A percentile compares a stretch with the other conserved stretches of the same genome.
phyloP scores from a whole-genome alignment of 768 basidiomycete genomes.

The Cystofilobasidium capitatum region DNA sequence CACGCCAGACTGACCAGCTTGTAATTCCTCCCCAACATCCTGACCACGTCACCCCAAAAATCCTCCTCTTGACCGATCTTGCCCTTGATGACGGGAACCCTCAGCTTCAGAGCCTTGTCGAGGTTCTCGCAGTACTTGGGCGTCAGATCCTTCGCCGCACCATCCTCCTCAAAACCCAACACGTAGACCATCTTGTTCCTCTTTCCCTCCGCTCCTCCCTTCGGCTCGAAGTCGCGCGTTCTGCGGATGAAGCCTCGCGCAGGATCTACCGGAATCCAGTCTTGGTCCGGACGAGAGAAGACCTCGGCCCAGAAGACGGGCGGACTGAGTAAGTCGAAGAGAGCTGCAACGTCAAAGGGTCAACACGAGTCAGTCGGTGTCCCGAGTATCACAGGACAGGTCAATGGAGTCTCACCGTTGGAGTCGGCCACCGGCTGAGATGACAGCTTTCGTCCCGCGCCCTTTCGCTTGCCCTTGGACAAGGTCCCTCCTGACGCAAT shows the following conservation, averaged over 20 bases:
- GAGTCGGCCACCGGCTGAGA: neutral
- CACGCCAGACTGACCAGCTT: conserved; percentile 53
- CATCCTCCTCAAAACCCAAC: conserved; percentile 78
- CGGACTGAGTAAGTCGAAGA: conserved; percentile 43
- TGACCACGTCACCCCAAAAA: conserved; percentile 76
- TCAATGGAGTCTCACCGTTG: neutral
- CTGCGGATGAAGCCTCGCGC: conserved; percentile 70
- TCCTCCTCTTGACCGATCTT: conserved; percentile 45
- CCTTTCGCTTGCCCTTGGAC: neutral
- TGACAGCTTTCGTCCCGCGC: neutral
- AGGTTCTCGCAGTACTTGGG: conserved; percentile 75
- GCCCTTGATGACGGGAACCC: conserved; percentile 41
- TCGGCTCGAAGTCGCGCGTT: conserved; percentile 68
- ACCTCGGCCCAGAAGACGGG: conserved; percentile 97
- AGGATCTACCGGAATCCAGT: conserved; percentile 90
- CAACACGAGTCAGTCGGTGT: neutral
- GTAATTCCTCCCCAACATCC: conserved; percentile 61
- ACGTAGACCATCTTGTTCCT: conserved; percentile 91
- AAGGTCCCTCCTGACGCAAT: neutral
- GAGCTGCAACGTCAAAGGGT: conserved; percentile 1
- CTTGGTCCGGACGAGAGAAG: conserved; percentile 78
- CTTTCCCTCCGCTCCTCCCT: conserved; percentile 35
- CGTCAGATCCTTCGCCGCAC: conserved; percentile 82
- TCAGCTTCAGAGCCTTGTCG: conserved; percentile 49
- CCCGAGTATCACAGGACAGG: neutral